Base-by-base conservation (phyloP, 1,284 basidiomycete species). In the Paramarasmius palmivorus region DNA sequence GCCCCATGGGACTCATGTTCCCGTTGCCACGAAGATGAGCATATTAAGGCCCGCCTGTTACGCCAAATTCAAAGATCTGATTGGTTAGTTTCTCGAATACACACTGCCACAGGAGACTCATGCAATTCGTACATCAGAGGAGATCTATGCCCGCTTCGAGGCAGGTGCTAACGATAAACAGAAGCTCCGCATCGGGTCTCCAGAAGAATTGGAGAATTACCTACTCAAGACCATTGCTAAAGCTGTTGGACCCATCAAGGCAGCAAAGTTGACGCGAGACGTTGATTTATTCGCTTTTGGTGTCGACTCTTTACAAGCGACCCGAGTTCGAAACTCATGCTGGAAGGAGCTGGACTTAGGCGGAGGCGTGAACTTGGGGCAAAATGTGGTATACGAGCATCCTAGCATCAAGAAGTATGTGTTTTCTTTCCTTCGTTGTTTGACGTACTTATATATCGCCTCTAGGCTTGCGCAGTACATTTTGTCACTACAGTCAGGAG, bases 281-380 rank as follows among this genome's bases (percentile, higher is more conserved):
- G 62, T 67, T 20, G 72, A 76, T 52, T 50, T 75, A 17, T 76
- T 78, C 53, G 57, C 68, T 7, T 72, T 74, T 26, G 84, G 82
- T 22, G 72, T 86, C 36, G 80, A 84, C 63, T 85, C 82, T 8
- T 65, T 86, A 9, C 77, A 82, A 58, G 80, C 79, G 14, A 77
- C 77, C 3, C 69, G 81, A 22, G 75, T 87, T 29, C 67, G 82
- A 34, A 83, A 82, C 57, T 66, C 71, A 6, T 68, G 80, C 40
- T 73, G 75, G 58, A 76, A 77, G 61, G 71, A 70, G n/a, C 57
- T 77, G 37, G 72, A 74, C 51, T 65, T 78, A 1, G 65, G 64
- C 12, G 12, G 12, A 25, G 68, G 64, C 5, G 59, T 62, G 17
- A 59, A 50, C 0, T 66, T 78, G 0, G 72, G 74, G 10, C 74